Evolutionary conservation across 257 asterid species (phyloP).

Genomic region (Fraxinus pennsylvanica): DNA sequence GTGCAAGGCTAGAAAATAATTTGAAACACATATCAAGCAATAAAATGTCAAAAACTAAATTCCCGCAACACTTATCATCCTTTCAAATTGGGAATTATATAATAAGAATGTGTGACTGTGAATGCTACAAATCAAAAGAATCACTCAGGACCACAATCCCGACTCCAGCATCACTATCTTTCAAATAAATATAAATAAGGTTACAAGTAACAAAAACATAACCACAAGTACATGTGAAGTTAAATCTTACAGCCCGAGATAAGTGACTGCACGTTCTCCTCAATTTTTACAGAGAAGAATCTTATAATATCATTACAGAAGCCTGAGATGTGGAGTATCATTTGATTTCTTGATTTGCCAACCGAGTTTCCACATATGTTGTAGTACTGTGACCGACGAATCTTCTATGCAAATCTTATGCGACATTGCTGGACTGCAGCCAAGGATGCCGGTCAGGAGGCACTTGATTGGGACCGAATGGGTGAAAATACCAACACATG

Average conservation of each 20-base stretch:
- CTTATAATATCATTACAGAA: constrained; percentile 43
- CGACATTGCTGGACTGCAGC: constrained; percentile 74
- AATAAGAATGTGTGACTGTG: not conserved
- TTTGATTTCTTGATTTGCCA: constrained; percentile 94
- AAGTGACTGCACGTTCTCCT: not conserved
- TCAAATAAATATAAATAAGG: constrained; percentile 30
- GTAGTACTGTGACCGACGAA: constrained; percentile 84
- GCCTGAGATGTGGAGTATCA: constrained; percentile 91
- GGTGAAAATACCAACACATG: constrained; percentile 77
- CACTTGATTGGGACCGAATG: constrained; percentile 83
- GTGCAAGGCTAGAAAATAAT: no score
- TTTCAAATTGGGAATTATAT: constrained; percentile 25
- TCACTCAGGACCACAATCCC: constrained; percentile 37
- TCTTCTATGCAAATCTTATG: constrained; percentile 81
- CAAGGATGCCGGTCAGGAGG: constrained; percentile 77
- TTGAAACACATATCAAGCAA: not conserved
- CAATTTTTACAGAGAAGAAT: not conserved
- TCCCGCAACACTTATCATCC: constrained; percentile 23
- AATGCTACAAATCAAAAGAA: constrained; percentile 49
- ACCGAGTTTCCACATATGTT: constrained; percentile 81
- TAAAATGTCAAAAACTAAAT: constrained; percentile 29
- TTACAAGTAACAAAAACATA: constrained; percentile 23
- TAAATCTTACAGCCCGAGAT: not conserved
- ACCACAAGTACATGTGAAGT: constrained; percentile 18
- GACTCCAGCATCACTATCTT: constrained; percentile 33